Percentiles rank a stretch among this genome's conserved stretches.
phyloP scores from a whole-genome alignment of 106 monocot genomes.

The Acanthochlamys bracteata region DNA sequence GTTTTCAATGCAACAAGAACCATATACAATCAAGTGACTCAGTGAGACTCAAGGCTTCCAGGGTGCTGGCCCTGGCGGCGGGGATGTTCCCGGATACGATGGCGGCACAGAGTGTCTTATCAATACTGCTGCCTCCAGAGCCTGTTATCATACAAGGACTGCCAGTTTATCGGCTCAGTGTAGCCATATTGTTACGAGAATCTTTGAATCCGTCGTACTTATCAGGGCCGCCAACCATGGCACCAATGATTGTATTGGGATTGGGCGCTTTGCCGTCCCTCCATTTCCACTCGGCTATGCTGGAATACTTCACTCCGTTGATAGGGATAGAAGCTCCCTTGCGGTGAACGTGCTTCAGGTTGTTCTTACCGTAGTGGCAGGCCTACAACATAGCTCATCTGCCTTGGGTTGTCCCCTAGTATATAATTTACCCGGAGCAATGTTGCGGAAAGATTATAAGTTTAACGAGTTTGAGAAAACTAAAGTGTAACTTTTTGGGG shows the following conservation, averaged over 20 bases:
- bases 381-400: slow-evolving; percentile 86
- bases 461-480: background rate
- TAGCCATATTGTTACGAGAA: slow-evolving; percentile 24
- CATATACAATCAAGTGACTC: background rate
- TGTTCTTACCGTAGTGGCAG: slow-evolving; percentile 54
- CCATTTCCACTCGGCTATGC: slow-evolving; percentile 76
- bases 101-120: slow-evolving; percentile 54
- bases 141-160: slow-evolving; percentile 39
- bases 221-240: slow-evolving; percentile 80
- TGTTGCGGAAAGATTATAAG: background rate
- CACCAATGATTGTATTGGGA: slow-evolving; percentile 56
- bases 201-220: slow-evolving; percentile 43
- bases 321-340: slow-evolving; percentile 65
- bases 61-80: slow-evolving; percentile 51
- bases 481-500: slow-evolving; percentile 1
- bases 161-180: slow-evolving; percentile 75
- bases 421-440: slow-evolving; percentile 49
- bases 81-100: slow-evolving; percentile 33
- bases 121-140: slow-evolving; percentile 28
- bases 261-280: slow-evolving; percentile 25
- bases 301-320: slow-evolving; percentile 46
- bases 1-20: too few relatives aligned
- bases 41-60: slow-evolving; percentile 46
- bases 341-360: slow-evolving; percentile 68
- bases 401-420: slow-evolving; percentile 58